These are phyloP conservation scores for Orbilia blumenaviensis DNA, from an alignment of 2,329 filamentous ascomycete species.

Conservation along the genomic window DNA sequence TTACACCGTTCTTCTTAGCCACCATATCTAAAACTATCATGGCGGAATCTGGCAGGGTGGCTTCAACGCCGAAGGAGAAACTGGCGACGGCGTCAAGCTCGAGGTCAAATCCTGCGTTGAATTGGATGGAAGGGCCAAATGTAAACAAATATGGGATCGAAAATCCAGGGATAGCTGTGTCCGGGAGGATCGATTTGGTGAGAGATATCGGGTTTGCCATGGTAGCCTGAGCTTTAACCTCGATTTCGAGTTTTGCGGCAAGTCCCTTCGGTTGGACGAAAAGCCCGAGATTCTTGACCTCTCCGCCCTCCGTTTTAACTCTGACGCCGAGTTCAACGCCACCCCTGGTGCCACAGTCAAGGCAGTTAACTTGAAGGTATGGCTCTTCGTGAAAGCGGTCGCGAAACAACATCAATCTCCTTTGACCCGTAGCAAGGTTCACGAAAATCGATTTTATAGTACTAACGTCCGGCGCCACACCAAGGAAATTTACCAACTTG, in stretches of 20 bases:
- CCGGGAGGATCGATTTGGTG: constrained; percentile 21
- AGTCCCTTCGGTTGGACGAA: constrained; percentile 48
- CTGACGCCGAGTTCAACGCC: constrained; percentile 50
- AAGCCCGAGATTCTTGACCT: constrained; percentile 43
- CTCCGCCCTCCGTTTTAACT: constrained; percentile 44
- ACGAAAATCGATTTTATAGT: constrained; percentile 23
- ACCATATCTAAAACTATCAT: constrained; percentile 54
- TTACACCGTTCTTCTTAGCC: constrained; percentile 54
- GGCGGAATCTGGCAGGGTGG: constrained; percentile 30
- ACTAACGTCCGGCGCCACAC: constrained; percentile 13
- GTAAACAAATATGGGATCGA: constrained; percentile 53
- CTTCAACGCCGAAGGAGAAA: constrained; percentile 32
- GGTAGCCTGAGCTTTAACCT: constrained; percentile 15
- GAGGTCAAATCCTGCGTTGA: constrained; percentile 37
- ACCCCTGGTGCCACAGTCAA: constrained; percentile 52
- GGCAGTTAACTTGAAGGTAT: constrained; percentile 49
- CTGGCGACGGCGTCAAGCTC: constrained; percentile 21
- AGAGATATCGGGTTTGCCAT: constrained; percentile 22
- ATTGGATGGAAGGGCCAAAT: constrained; percentile 53
- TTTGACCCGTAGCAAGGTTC: constrained; percentile 13
- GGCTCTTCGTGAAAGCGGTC: constrained; percentile 37
- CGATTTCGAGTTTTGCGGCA: constrained; percentile 45
- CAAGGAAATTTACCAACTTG: constrained; percentile 32
- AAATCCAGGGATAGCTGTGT: constrained; percentile 42
- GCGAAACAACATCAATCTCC: background rate